phyloP scores from a whole-genome alignment of 2,329 filamentous ascomycete species.

The Mycogone perniciosa region DNA sequence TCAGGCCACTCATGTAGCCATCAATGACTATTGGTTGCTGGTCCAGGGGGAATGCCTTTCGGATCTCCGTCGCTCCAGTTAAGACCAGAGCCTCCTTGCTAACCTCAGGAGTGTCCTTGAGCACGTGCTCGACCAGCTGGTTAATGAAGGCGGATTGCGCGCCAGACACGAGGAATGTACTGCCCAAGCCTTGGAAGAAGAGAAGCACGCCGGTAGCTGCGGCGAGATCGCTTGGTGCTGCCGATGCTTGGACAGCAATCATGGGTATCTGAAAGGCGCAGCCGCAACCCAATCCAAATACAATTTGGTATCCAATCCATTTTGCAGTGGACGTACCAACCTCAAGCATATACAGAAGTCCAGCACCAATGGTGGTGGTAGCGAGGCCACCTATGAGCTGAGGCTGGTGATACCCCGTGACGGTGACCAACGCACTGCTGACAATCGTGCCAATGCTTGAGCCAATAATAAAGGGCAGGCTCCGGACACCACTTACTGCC shows the following conservation, averaged over 20 bases:
- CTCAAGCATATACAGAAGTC: constrained; percentile 37
- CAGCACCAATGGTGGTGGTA: constrained; percentile 37
- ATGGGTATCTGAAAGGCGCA: constrained; percentile 43
- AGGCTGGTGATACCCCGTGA: constrained; percentile 36
- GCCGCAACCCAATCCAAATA: constrained; percentile 44
- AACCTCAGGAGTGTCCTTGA: constrained; percentile 30
- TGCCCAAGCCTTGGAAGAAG: constrained; percentile 46
- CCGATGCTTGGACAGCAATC: constrained; percentile 40
- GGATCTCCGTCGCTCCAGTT: constrained; percentile 50
- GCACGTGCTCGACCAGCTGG: constrained; percentile 32
- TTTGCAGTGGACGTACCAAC: constrained; percentile 32
- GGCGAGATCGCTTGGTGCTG: constrained; percentile 36
- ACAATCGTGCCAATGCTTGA: constrained; percentile 36
- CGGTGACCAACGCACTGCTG: constrained; percentile 33
- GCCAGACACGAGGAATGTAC: constrained; percentile 43
- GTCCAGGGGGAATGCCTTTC: constrained; percentile 40
- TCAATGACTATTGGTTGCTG: constrained; percentile 47
- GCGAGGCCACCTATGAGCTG: constrained; percentile 39
- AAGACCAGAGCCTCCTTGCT: constrained; percentile 31
- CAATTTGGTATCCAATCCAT: constrained; percentile 50
- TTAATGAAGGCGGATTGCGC: constrained; percentile 43
- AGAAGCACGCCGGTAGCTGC: constrained; percentile 40
- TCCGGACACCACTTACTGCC: constrained; percentile 36
- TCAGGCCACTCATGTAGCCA: constrained; percentile 59
- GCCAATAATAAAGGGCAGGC: constrained; percentile 40